Evolutionary conservation across 2,329 filamentous ascomycete species (phyloP), one percentile per base, ranked within the genome.

Genomic region (Pseudocercospora crystallina): DNA sequence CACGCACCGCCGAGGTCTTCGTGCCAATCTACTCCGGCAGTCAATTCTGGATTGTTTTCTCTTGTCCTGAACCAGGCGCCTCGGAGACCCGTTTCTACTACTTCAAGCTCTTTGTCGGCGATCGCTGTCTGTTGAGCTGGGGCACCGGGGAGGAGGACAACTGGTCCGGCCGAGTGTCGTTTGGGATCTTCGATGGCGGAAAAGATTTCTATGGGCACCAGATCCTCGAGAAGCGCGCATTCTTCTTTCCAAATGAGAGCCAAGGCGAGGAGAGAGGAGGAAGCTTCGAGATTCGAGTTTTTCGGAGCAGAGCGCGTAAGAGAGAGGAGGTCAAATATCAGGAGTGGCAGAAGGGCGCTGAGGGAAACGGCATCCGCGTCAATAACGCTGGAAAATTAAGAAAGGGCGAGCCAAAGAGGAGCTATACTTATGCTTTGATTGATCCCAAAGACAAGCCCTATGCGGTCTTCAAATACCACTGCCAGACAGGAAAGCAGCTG

Each of bases 341-440:
- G 33, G 35, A 2, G 39, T 46, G 35, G 38, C 40, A 10, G 29
- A 44, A 35, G 43, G 39, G 14, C 29, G 38, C 49, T n/a, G 55
- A 42, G 15, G 30, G 15, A 26, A 13, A 38, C 20, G 58, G 54
- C 14, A 42, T 52, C 14, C 31, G 15, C 1, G 29, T 52, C 41
- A 73, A 71, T 13, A 73, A 73, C 4, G 59, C 62, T 15, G 57
- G 57, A 12, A 45, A 46, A 14, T 62, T 72, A 8, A 69, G 69
- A 43, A 54, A 61, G 31, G 63, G 71, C 31, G 68, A 74, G 9
- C 73, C 72, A 8, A 71, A 70, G 53, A 65, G 69, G 3, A 76
- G 70, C 60, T 80, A 79, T 62, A 72, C 70, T 44, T 79, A 77
- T 45, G 72, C 75, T 1, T 69, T 80, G 13, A 62, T 78, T 14